Conservation (phyloP, 257 asterid species). For the Verbena officinalis region DNA sequence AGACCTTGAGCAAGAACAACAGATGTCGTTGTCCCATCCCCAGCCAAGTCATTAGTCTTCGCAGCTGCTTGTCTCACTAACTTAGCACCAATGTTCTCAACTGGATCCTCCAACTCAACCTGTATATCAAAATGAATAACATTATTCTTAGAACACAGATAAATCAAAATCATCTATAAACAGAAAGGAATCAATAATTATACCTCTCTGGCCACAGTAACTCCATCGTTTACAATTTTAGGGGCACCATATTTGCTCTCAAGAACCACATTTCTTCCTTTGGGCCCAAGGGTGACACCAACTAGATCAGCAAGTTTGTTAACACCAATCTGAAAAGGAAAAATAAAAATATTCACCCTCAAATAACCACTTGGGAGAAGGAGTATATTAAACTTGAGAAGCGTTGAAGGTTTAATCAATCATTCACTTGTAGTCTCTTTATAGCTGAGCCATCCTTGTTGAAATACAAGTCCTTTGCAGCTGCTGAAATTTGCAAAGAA, state of each 20-base stretch:
- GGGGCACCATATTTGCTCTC: slow-evolving; percentile 99
- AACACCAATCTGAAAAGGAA: slow-evolving; percentile 68
- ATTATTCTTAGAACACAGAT: too few relatives aligned
- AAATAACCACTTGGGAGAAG: background rate
- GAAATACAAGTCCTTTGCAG: slow-evolving; percentile 86
- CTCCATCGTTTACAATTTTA: slow-evolving; percentile 95
- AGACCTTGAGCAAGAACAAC: slow-evolving; percentile 99
- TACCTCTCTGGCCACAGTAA: slow-evolving; percentile 95
- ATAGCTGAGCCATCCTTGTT: slow-evolving; percentile 97
- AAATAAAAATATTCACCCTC: slow-evolving; percentile 23
- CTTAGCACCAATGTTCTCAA: slow-evolving; percentile 96
- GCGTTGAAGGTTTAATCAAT: slow-evolving; percentile 13
- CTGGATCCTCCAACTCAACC: slow-evolving; percentile 98
- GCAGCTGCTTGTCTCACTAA: slow-evolving; percentile 98
- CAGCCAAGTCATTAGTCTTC: slow-evolving; percentile 97
- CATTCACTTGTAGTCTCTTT: slow-evolving; percentile 74
- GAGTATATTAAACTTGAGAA: background rate
- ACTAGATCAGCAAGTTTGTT: slow-evolving; percentile 94
- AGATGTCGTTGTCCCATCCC: slow-evolving; percentile 98
- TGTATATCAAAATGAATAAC: slow-evolving; percentile 10
- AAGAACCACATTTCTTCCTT: slow-evolving; percentile 95
- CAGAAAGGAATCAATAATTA: background rate
- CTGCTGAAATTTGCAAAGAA: slow-evolving; percentile 60
- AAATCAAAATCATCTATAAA: too few relatives aligned
- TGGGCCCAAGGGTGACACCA: slow-evolving; percentile 97